Evolutionary conservation across 306 rosid genomes (phyloP).

Genomic region (Morella rubra): DNA sequence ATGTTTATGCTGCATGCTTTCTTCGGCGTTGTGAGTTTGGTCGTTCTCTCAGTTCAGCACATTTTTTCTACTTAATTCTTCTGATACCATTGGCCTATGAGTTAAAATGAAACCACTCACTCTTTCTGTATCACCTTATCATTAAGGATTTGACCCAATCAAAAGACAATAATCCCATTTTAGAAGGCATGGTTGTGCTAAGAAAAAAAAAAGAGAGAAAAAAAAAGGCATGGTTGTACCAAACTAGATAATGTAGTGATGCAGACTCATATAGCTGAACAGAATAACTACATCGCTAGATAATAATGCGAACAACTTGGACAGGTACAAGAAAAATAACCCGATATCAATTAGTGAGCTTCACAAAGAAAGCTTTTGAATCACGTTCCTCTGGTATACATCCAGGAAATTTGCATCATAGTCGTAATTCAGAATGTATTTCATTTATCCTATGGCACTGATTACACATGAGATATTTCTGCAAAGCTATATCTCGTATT

Average conservation of each 20-base stretch:
- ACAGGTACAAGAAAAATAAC: not conserved
- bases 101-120: not conserved
- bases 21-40: no score
- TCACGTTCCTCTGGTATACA: not conserved
- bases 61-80: no score
- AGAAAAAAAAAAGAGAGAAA: no score
- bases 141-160: no score
- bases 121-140: not conserved
- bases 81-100: no score
- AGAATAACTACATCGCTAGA: not conserved
- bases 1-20: no score
- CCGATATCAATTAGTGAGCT: not conserved
- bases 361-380: not conserved
- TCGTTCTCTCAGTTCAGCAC: not conserved
- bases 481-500: not conserved
- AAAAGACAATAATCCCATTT: no score
- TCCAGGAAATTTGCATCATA: not conserved
- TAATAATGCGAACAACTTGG: not conserved
- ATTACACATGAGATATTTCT: slow-evolving; percentile 11
- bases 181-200: no score
- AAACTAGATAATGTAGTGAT: not conserved
- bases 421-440: not conserved
- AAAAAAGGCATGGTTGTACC: not conserved
- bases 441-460: not conserved
- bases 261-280: not conserved